phyloP scores from a whole-genome alignment of 345 rosid genomes.

The Lenwebbia sp. region DNA sequence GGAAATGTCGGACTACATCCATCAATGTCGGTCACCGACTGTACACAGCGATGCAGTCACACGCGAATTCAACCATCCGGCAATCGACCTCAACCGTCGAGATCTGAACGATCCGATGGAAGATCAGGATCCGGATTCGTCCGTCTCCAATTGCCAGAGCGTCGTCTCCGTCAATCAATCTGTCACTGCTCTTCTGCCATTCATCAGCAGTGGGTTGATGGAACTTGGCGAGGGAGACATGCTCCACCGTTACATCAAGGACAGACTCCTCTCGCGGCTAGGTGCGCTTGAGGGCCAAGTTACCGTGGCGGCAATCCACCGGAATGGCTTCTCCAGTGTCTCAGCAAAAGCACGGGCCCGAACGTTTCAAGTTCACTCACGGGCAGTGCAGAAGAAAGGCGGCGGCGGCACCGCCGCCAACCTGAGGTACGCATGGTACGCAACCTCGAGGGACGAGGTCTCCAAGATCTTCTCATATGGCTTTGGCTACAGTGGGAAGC shows the following conservation, averaged over 20 bases:
- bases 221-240: conserved; percentile 37
- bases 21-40: too few species aligned
- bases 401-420: conserved; percentile 39
- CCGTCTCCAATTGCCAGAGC: conserved; percentile 57
- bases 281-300: conserved; percentile 26
- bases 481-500: conserved; percentile 20
- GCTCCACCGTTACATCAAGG: conserved; percentile 29
- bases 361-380: conserved; percentile 35
- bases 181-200: not conserved
- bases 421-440: conserved; percentile 66
- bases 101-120: not conserved
- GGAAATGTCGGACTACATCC: not conserved
- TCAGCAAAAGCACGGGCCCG: conserved; percentile 39
- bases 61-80: not conserved
- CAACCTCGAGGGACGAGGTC: conserved; percentile 27
- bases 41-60: not conserved
- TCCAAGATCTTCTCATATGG: conserved; percentile 41
- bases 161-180: not conserved
- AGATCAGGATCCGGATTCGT: conserved; percentile 9
- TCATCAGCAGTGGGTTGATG: conserved; percentile 16
- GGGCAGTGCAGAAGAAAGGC: conserved; percentile 37
- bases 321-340: conserved; percentile 18
- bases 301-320: conserved; percentile 29
- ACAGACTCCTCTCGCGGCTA: conserved; percentile 28
- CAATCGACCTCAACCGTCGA: not conserved